A percentile compares a stretch with the other conserved stretches of the same genome.
Conservation (phyloP, 306 rosid species). For the Quercus mongolica region DNA sequence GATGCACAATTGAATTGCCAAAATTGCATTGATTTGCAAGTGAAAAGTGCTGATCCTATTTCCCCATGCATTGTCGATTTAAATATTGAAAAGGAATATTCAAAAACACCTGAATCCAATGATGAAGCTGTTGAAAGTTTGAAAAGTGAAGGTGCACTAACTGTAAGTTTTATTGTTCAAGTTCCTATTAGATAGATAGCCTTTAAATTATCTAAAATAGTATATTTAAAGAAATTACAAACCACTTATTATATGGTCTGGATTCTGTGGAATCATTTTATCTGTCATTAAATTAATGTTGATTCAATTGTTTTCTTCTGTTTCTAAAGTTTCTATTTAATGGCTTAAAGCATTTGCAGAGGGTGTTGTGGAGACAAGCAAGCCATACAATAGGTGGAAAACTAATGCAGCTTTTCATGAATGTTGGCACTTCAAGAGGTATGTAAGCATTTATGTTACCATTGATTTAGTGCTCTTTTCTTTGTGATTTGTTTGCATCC, state of each 20-base stretch:
- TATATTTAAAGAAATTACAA: background rate
- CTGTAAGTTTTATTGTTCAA: constrained; percentile 49
- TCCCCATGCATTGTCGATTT: constrained; percentile 64
- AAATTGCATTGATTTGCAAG: constrained; percentile 52
- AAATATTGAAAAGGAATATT: constrained; percentile 51
- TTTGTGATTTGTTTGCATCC: background rate
- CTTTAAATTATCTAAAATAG: constrained; percentile 5
- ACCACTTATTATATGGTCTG: background rate
- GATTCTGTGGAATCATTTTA: background rate
- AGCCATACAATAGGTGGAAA: constrained; percentile 55
- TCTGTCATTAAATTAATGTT: background rate
- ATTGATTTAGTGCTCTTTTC: constrained; percentile 1
- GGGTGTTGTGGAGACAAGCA: constrained; percentile 63
- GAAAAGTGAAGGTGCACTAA: constrained; percentile 50
- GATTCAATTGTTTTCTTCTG: background rate
- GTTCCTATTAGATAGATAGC: constrained; percentile 2
- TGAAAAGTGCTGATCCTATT: constrained; percentile 42
- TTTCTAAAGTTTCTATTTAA: constrained; percentile 13
- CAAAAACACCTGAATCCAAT: constrained; percentile 43
- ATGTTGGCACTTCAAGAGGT: constrained; percentile 62
- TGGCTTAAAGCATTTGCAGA: constrained; percentile 54
- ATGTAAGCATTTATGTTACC: constrained; percentile 2
- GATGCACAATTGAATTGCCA: constrained; percentile 53
- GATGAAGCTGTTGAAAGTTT: constrained; percentile 58
- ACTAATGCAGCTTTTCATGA: constrained; percentile 51